Evolutionary conservation across 2,329 filamentous ascomycete species (phyloP), one percentile per base, ranked within the genome.

Genomic region (Aspergillus melleus): DNA sequence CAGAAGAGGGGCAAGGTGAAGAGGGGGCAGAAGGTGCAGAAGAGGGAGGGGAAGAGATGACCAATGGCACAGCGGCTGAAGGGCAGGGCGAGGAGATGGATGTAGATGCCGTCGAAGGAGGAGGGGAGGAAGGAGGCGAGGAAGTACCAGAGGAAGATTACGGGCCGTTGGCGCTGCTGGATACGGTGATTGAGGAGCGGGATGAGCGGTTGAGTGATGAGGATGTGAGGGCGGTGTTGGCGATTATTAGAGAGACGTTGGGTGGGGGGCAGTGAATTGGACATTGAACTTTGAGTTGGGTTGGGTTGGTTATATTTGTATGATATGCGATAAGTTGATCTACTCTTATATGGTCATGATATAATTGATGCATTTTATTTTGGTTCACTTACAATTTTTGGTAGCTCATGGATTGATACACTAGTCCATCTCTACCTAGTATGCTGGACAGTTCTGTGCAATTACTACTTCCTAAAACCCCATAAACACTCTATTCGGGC

Each of bases 181-280:
- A 78, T 64, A 70, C 72, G 44, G 70, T 80, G 26, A 73, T 80
- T 66, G 77, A 80, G 65, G 77, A 79, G 66, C 64, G 76, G 12
- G 76, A 79, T 63, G 72, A 76, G 62, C 68, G 78, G 47, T 68
- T 80, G 46, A 70, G 67, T 16, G 68, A 76, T 55, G 76, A 77
- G 49, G 69, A 78, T 64, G 69, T 78, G 14, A 58, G 61, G 51
- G 66, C 65, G 61, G 71, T 80, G 22, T 61, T 78, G 62, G 63
- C 51, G 26, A 73, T 77, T 61, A 70, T 79, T 59, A 67, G 70
- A 59, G 69, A 76, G 63, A 70, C 70, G 2, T 61, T 79, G 55
- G 68, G 63, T 52, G 32, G 32, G 39, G 52, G 32, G 12, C 22
- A 56, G 36, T 46, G 44, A 20, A 19, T 54, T 36, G 20, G 5